Base-by-base conservation (phyloP, 192 early-diverging fungal species). In the Backusella luteola region DNA sequence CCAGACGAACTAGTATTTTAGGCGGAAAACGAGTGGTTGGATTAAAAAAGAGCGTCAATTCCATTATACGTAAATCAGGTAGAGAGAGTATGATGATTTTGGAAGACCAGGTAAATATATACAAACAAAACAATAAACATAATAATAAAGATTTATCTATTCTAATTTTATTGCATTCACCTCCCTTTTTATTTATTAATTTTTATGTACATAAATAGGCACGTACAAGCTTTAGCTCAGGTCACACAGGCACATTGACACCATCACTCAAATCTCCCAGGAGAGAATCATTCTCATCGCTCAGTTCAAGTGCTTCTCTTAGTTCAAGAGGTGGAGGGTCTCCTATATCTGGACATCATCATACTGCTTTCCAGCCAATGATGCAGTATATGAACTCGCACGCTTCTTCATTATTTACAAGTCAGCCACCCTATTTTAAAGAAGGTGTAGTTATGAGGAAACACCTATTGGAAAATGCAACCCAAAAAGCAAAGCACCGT, bases 371-470 rank as follows among this genome's bases (percentile, higher is more conserved):
- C 35, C 79, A 76, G 26, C 34, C 75, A 4, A 68, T 63, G 49
- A 59, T 59, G 15, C 46, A 52, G 19, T 73, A 59, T 21, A 53
- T 73, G 72, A 49, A 59, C 21, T 34, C 32, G 2, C 39, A 75
- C 21, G 23, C 63, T 1, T 46, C 71, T 26, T 75, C 63, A 2
- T 15, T 66, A 12, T 79, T 79, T 66, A 23, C 59, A 1, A 78
- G 67, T 17, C 34, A 59, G 38, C 17, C 73, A 71, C 77, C 85
- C 71, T 83, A 80, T 71, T 75, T 80, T 9, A 89, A 89, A 53
- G 92, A 94, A 73, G 92, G 93, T 23, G 82, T 94, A 19, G 86
- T 98, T 46, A 90, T 93, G 79, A 85, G 95, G 59, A 98, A 98
- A 83, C 94, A 96, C 79, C 79, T 93, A 73, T 88, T 91, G 80